phyloP scores from a whole-genome alignment of 2,329 filamentous ascomycete genomes.

The Cytospora piceicola region DNA sequence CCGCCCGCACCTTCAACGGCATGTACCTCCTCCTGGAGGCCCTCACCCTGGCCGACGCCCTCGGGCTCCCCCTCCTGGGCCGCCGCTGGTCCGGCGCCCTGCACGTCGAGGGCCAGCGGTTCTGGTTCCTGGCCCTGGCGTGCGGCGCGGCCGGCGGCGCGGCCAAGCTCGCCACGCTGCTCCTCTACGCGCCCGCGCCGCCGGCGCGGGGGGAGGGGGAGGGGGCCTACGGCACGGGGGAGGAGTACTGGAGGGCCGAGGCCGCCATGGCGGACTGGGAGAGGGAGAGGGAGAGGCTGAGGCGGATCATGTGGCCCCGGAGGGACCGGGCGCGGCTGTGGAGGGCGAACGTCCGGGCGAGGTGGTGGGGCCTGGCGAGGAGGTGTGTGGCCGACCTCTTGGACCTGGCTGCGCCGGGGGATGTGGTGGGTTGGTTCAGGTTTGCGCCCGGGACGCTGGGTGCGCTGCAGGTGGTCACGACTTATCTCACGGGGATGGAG shows the following conservation, averaged over 20 bases:
- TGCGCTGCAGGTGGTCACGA: constrained; percentile 63
- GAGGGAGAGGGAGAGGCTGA: constrained; percentile 44
- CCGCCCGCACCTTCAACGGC: constrained; percentile 63
- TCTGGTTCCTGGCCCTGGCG: constrained; percentile 69
- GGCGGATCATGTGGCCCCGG: constrained; percentile 40
- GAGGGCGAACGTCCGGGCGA: constrained; percentile 38
- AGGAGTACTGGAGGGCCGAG: constrained; percentile 33
- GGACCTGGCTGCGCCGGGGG: constrained; percentile 66
- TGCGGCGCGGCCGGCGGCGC: constrained; percentile 52
- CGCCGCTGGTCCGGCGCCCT: constrained; percentile 51
- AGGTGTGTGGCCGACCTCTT: constrained; percentile 60
- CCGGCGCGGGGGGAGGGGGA: constrained; percentile 37
- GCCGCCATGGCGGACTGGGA: constrained; percentile 31
- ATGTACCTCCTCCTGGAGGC: constrained; percentile 71
- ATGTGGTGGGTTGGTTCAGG: constrained; percentile 63
- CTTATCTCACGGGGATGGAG: constrained; percentile 61
- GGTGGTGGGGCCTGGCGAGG: constrained; percentile 46
- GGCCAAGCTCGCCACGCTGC: constrained; percentile 46
- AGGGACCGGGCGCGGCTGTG: constrained; percentile 40
- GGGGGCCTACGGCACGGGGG: constrained; percentile 37
- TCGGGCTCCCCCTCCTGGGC: constrained; percentile 57
- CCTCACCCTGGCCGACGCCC: constrained; percentile 60
- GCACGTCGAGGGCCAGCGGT: constrained; percentile 65
- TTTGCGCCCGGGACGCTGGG: constrained; percentile 58
- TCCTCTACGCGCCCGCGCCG: constrained; percentile 44